These are phyloP conservation scores for Zygotorulaspora danielsina DNA, from an alignment of 805 yeast genomes.

Conservation along the genomic window DNA sequence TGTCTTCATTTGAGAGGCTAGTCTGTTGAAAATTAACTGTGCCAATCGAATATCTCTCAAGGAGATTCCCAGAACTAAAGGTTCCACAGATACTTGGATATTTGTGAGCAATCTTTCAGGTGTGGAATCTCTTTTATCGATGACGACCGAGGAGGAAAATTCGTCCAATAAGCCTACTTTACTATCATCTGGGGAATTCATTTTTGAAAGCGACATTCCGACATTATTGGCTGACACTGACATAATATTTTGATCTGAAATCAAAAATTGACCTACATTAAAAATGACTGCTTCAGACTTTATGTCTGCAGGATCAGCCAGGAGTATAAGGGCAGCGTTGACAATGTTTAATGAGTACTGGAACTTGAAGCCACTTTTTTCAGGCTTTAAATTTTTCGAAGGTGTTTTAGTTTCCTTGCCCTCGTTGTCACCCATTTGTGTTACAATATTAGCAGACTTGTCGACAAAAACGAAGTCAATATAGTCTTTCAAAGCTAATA, in stretches of 20 bases:
- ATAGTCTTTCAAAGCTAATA: slow-evolving; percentile 68
- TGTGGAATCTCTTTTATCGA: slow-evolving; percentile 68
- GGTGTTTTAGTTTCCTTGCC: neutral
- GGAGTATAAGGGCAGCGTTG: slow-evolving; percentile 69
- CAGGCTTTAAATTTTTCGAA: neutral
- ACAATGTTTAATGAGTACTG: slow-evolving; percentile 65
- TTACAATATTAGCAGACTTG: slow-evolving; percentile 3
- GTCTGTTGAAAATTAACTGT: slow-evolving; percentile 63
- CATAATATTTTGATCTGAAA: slow-evolving; percentile 62
- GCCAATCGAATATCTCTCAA: slow-evolving; percentile 84
- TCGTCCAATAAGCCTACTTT: slow-evolving; percentile 80
- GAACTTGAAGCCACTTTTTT: slow-evolving; percentile 20
- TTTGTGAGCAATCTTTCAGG: slow-evolving; percentile 54
- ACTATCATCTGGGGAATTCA: slow-evolving; percentile 61
- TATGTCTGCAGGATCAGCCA: slow-evolving; percentile 69
- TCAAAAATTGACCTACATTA: slow-evolving; percentile 71
- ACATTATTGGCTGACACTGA: slow-evolving; percentile 69
- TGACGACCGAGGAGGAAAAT: slow-evolving; percentile 69
- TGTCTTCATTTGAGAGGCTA: slow-evolving; percentile 47
- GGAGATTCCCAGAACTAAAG: slow-evolving; percentile 74
- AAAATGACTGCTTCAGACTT: slow-evolving; percentile 87
- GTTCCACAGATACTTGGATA: slow-evolving; percentile 71
- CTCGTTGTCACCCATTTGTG: neutral
- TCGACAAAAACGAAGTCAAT: slow-evolving; percentile 45
- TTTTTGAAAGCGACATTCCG: slow-evolving; percentile 79